Evolutionary conservation across 2,329 filamentous ascomycete genomes (phyloP).

Genomic region (Grosmannia huntii): DNA sequence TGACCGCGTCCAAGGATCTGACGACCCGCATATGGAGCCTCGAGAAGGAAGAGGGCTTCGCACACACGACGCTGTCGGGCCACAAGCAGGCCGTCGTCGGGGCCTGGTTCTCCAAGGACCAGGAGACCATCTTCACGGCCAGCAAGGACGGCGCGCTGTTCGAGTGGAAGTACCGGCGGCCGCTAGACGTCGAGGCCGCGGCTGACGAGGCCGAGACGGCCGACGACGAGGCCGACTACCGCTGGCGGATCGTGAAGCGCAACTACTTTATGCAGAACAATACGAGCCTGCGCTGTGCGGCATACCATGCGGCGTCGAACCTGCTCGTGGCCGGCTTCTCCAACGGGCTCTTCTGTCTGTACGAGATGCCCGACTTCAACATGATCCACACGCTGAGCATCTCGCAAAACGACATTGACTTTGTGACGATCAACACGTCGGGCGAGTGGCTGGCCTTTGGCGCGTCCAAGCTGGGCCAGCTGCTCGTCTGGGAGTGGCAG

Average conservation of each 20-base stretch:
- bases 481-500: constrained; percentile 99
- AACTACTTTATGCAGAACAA: constrained; percentile 92
- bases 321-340: constrained; percentile 96
- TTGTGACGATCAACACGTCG: constrained; percentile 83
- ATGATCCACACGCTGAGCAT: constrained; percentile 88
- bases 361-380: constrained; percentile 93
- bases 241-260: constrained; percentile 83
- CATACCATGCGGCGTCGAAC: constrained; percentile 75
- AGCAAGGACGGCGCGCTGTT: constrained; percentile 97
- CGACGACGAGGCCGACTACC: constrained; percentile 50
- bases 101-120: constrained; percentile 94
- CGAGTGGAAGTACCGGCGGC: constrained; percentile 72
- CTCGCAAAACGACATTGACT: constrained; percentile 92
- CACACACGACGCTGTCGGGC: constrained; percentile 77
- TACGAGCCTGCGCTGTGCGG: constrained; percentile 77
- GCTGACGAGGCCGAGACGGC: constrained; percentile 47
- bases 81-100: constrained; percentile 82
- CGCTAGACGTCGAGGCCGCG: constrained; percentile 24
- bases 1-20: constrained; percentile 83
- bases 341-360: constrained; percentile 83
- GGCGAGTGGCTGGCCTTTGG: constrained; percentile 97
- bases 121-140: constrained; percentile 91
- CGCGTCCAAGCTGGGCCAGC: constrained; percentile 83
- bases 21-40: constrained; percentile 93
- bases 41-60: constrained; percentile 74